phyloP scores from a whole-genome alignment of 352 stramenopile genomes.

The Hyaloperonospora brassicae region DNA sequence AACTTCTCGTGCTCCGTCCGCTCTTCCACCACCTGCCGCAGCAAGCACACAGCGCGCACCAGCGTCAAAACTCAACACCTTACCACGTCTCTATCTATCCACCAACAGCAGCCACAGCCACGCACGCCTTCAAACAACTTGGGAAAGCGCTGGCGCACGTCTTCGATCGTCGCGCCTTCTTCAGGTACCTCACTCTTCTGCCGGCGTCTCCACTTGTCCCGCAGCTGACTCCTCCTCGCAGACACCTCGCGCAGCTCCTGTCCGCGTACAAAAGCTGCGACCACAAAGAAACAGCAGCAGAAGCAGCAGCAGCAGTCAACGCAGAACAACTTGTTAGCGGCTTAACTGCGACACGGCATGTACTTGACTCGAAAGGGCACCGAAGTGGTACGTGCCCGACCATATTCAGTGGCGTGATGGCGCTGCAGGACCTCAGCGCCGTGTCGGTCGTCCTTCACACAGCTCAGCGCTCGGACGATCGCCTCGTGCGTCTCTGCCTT shows the following conservation, averaged over 20 bases:
- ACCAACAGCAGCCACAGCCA: not conserved
- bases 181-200: constrained; percentile 23
- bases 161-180: constrained; percentile 27
- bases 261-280: constrained; percentile 26
- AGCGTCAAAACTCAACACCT: too few relatives aligned
- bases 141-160: constrained; percentile 33
- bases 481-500: constrained; percentile 31
- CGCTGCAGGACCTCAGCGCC: constrained; percentile 31
- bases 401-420: constrained; percentile 36
- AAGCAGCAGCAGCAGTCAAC: not conserved
- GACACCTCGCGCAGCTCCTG: constrained; percentile 23
- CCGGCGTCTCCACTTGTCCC: constrained; percentile 28
- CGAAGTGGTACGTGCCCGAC: too few relatives aligned
- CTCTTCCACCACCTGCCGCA: constrained; percentile 15
- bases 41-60: not conserved
- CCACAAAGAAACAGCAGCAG: not conserved
- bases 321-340: not conserved
- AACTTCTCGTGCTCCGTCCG: constrained; percentile 7
- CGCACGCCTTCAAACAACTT: constrained; percentile 39
- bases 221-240: constrained; percentile 30
- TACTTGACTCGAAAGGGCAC: too few relatives aligned
- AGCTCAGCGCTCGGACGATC: constrained; percentile 33
- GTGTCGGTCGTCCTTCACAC: constrained; percentile 15
- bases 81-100: not conserved
- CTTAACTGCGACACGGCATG: not conserved